Percentiles rank a stretch among this genome's conserved stretches.
Evolutionary conservation across 495 filamentous ascomycete species (phyloP).

Genomic region (Thermothielavioides terrestris): DNA sequence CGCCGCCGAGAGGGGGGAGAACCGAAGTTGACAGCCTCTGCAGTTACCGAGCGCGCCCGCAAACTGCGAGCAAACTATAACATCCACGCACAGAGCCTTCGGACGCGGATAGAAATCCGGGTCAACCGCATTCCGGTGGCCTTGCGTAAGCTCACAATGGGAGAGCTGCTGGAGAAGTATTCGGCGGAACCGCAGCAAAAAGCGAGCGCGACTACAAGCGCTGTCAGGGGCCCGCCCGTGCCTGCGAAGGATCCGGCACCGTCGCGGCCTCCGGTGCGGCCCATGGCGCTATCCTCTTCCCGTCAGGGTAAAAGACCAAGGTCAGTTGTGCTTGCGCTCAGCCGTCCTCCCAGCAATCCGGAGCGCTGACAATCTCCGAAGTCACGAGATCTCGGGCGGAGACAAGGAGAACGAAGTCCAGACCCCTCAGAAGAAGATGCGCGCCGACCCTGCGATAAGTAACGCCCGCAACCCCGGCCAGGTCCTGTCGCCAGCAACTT

Average conservation of each 20-base stretch:
- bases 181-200: constrained; percentile 19
- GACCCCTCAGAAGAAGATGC: constrained; percentile 37
- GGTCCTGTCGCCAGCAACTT: constrained; percentile 73
- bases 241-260: constrained; percentile 26
- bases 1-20: not conserved
- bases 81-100: constrained; percentile 73
- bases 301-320: constrained; percentile 53
- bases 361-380: constrained; percentile 26
- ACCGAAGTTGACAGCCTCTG: constrained; percentile 12
- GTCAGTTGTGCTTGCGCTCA: constrained; percentile 42
- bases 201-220: not conserved
- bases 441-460: constrained; percentile 16
- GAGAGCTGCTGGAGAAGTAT: constrained; percentile 57
- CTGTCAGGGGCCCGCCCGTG: constrained; percentile 20
- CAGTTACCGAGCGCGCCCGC: constrained; percentile 86
- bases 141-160: constrained; percentile 73
- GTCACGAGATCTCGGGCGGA: constrained; percentile 54
- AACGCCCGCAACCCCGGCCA: constrained; percentile 31
- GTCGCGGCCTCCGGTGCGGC: constrained; percentile 10
- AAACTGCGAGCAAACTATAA: constrained; percentile 88
- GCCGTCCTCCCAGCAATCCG: not conserved
- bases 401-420: constrained; percentile 70
- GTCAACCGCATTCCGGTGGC: constrained; percentile 84
- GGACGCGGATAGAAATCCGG: constrained; percentile 83
- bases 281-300: constrained; percentile 5